Conservation (phyloP, 345 rosid genomes). For the Camelina laxa region DNA sequence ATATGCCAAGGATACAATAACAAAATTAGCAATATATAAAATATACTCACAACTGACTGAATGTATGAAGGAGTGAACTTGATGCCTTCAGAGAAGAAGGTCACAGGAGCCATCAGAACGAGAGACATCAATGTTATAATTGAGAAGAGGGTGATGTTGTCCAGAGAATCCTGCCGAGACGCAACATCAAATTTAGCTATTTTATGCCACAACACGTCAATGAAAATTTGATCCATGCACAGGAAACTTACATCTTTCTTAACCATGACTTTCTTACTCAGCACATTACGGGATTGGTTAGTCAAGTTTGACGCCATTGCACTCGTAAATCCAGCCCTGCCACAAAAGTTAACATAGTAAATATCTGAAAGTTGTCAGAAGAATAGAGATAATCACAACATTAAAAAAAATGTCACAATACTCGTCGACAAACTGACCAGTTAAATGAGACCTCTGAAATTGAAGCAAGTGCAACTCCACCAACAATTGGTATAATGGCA, state of each 20-base stretch:
- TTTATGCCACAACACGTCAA: not conserved
- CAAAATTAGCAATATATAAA: not conserved
- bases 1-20: slow-evolving; percentile 17
- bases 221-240: not conserved
- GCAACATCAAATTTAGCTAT: slow-evolving; percentile 12
- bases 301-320: slow-evolving; percentile 94
- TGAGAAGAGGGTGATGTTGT: slow-evolving; percentile 98
- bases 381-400: not conserved
- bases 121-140: slow-evolving; percentile 95
- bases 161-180: slow-evolving; percentile 78
- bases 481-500: slow-evolving; percentile 89
- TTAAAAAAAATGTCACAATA: not conserved
- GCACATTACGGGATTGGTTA: slow-evolving; percentile 87
- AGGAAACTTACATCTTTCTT: slow-evolving; percentile 79
- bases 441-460: slow-evolving; percentile 91
- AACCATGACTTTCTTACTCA: slow-evolving; percentile 95
- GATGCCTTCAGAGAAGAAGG: slow-evolving; percentile 85
- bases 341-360: not conserved
- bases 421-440: slow-evolving; percentile 57
- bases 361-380: slow-evolving; percentile 4
- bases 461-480: slow-evolving; percentile 97
- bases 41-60: slow-evolving; percentile 77
- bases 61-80: slow-evolving; percentile 87
- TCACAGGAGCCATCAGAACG: slow-evolving; percentile 74
- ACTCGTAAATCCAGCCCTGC: slow-evolving; percentile 89